Conservation (phyloP, 1,139 yeast genomes). For the Candida glucosophila region DNA sequence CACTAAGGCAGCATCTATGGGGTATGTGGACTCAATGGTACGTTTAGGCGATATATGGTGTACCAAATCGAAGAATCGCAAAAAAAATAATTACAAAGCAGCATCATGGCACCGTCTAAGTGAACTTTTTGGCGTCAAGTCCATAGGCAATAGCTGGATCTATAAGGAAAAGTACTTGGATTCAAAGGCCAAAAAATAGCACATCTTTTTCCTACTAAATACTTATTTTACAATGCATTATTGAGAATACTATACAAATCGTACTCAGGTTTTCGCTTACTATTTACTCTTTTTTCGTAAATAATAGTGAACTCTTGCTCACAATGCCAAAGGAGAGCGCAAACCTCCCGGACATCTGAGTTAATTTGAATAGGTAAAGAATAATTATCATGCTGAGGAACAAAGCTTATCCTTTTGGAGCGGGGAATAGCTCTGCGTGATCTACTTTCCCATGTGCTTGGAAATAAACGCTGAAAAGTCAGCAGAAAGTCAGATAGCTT, state of each 20-base stretch:
- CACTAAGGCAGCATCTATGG: conserved; percentile 62
- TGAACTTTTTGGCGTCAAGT: conserved; percentile 53
- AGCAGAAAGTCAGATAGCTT: conserved; percentile 1
- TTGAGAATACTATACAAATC: neutral
- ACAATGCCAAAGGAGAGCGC: conserved; percentile 22
- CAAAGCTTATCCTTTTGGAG: conserved; percentile 4
- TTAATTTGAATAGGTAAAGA: conserved; percentile 33
- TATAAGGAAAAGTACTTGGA: conserved; percentile 60
- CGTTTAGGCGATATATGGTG: conserved; percentile 68
- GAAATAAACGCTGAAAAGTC: conserved; percentile 21
- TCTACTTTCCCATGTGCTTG: conserved; percentile 24
- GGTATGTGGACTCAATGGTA: conserved; percentile 62
- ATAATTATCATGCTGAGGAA: conserved; percentile 16
- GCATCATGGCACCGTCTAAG: conserved; percentile 68
- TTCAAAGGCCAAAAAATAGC: conserved; percentile 4
- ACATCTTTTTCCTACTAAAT: too few relatives aligned
- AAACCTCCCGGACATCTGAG: conserved; percentile 25
- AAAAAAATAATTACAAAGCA: conserved; percentile 55
- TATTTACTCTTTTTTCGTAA: neutral
- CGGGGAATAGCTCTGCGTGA: conserved; percentile 8
- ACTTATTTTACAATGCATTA: too few relatives aligned
- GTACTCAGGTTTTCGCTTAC: neutral
- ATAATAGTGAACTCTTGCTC: conserved; percentile 24
- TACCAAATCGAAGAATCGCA: conserved; percentile 43
- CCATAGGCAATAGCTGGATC: conserved; percentile 73